Base-by-base conservation (phyloP, 139 green algal species). In the Picochlorum costavermella region DNA sequence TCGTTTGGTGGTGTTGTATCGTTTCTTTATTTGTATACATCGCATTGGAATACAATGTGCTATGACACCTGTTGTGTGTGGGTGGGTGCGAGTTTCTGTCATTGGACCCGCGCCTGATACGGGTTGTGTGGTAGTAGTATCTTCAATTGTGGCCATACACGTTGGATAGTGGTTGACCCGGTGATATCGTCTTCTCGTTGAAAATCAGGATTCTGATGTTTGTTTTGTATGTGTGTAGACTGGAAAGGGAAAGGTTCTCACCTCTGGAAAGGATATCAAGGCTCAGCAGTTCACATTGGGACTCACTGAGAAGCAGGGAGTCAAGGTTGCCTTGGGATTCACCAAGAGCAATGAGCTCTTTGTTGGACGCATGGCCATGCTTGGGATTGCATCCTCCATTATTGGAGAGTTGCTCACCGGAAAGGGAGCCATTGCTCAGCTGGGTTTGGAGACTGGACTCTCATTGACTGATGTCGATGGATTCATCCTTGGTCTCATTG, bases 301-400 rank as follows among this genome's bases (percentile, higher is more conserved):
- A 53, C 46, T 53, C 17, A 53, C 46, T 40, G 58, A 64, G 25
- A 50, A 64, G 25, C 58, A 64, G 25, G 58, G 58, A 28, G n/a
- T 51, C 58, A 49, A 59, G 30, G 44, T 83, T 20, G 60, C 43
- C 25, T 23, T 53, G 16, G 81, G 80, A 53, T 88, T 88, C 71
- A 88, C 81, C 44, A 85, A 85, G 66, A 46, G 26, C 17, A 93
- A 93, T 57, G 86, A 93, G 77, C 72, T 93, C 26, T 90, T 92
- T 48, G 81, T 93, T 17, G 79, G 81, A 20, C 76, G 86, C 16
- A 61, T 87, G 56, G 83, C 86, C 44, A 92, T 92, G 86, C 57
- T 90, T 12, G 85, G 86, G 30, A 80, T 92, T 31, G 79, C 81
- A 1, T 60, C 73, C 6, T 76, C 79, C 11, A 56, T 84, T 2